phyloP scores from a whole-genome alignment of 495 filamentous ascomycete species.

The Massariosphaeria phaeospora region DNA sequence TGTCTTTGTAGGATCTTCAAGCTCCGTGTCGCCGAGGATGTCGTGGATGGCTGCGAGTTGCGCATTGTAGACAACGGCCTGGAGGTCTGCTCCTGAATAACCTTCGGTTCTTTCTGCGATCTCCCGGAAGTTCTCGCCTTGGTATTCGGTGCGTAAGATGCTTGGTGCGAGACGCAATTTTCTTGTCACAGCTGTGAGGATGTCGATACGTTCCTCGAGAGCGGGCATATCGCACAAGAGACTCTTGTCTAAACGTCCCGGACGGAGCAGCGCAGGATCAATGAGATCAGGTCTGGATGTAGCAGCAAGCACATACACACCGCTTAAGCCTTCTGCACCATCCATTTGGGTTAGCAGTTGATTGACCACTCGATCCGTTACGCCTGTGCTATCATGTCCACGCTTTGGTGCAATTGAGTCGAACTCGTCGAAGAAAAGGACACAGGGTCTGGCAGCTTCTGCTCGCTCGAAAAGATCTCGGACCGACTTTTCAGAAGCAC shows the following conservation, averaged over 20 bases:
- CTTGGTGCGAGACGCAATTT: conserved; percentile 67
- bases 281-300: conserved; percentile 89
- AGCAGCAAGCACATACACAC: conserved; percentile 93
- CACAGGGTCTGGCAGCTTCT: conserved; percentile 79
- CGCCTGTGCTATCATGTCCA: conserved; percentile 92
- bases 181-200: conserved; percentile 70
- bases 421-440: conserved; percentile 98
- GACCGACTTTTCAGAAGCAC: conserved; percentile 89
- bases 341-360: conserved; percentile 99
- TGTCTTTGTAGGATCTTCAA: conserved; percentile 31
- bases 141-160: conserved; percentile 47
- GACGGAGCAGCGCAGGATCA: conserved; percentile 83
- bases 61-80: conserved; percentile 91
- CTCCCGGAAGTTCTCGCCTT: conserved; percentile 52
- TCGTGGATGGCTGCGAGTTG: conserved; percentile 97
- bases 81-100: conserved; percentile 92
- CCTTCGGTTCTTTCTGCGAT: conserved; percentile 76
- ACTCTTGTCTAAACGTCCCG: conserved; percentile 86
- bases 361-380: conserved; percentile 97
- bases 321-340: conserved; percentile 87
- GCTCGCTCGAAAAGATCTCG: conserved; percentile 92
- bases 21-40: conserved; percentile 64
- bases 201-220: conserved; percentile 75
- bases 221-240: conserved; percentile 82
- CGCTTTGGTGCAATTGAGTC: conserved; percentile 95